Conservation (phyloP, 441 rosid genomes). For the Aquilaria agallochum region DNA sequence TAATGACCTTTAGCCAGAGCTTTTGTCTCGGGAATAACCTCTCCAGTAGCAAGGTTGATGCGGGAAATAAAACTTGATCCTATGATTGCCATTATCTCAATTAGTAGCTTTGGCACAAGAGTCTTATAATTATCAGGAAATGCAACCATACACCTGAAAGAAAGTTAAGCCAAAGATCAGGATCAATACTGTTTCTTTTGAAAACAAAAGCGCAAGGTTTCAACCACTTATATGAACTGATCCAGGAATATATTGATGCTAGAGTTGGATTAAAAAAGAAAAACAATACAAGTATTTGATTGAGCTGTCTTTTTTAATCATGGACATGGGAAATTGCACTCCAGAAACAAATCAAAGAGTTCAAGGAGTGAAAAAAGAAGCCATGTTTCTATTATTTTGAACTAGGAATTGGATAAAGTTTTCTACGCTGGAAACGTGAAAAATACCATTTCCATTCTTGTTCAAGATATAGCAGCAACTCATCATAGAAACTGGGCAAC, state of each 20-base stretch:
- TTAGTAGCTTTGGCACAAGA: constrained; percentile 77
- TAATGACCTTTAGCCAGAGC: constrained; percentile 79
- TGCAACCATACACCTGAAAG: constrained; percentile 85
- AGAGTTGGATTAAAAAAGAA: background rate
- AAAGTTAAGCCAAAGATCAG: constrained; percentile 9
- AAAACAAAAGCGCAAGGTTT: background rate
- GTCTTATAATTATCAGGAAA: constrained; percentile 87
- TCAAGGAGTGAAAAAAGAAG: background rate
- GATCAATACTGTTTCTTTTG: background rate
- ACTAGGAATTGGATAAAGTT: background rate
- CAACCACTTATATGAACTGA: background rate
- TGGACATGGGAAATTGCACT: too few species aligned
- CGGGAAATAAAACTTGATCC: constrained; percentile 81
- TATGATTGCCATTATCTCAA: constrained; percentile 80
- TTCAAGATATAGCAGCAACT: constrained; percentile 90
- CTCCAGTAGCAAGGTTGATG: constrained; percentile 83
- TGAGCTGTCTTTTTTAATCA: background rate
- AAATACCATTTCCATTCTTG: constrained; percentile 98
- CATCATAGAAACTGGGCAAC: constrained; percentile 96
- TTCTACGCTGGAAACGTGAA: constrained; percentile 8
- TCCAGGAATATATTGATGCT: background rate
- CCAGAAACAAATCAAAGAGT: background rate
- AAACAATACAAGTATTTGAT: background rate
- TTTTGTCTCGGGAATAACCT: constrained; percentile 93
- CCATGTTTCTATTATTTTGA: constrained; percentile 7